These are phyloP conservation scores for Xylaria nigripes DNA, from an alignment of 495 filamentous ascomycete genomes.

Conservation along the genomic window DNA sequence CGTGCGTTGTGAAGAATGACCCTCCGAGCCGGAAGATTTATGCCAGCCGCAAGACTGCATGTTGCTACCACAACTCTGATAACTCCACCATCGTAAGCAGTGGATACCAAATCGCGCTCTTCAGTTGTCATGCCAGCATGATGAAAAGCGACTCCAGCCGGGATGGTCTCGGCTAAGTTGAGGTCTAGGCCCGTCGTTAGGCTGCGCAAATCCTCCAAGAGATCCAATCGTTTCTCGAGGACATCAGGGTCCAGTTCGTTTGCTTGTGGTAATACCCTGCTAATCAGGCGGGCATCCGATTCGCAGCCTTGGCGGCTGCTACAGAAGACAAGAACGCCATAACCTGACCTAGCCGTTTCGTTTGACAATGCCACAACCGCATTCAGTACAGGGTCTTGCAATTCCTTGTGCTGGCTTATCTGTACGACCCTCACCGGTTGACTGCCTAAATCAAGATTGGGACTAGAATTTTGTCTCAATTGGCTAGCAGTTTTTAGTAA, in stretches of 20 bases:
- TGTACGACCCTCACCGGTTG: slow-evolving; percentile 44
- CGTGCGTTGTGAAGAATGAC: slow-evolving; percentile 72
- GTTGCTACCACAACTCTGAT: slow-evolving; percentile 72
- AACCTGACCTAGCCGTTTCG: slow-evolving; percentile 58
- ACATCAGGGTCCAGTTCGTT: slow-evolving; percentile 38
- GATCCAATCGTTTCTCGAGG: slow-evolving; percentile 52
- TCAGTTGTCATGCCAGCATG: slow-evolving; percentile 75
- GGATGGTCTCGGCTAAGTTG: slow-evolving; percentile 55
- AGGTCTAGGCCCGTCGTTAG: slow-evolving; percentile 60
- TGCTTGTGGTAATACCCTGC: slow-evolving; percentile 49
- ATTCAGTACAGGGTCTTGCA: slow-evolving; percentile 58
- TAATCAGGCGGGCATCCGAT: slow-evolving; percentile 54
- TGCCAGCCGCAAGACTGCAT: slow-evolving; percentile 76
- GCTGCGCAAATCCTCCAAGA: slow-evolving; percentile 61
- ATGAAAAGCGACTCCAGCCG: slow-evolving; percentile 67
- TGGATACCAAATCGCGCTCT: slow-evolving; percentile 67
- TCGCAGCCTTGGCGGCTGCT: slow-evolving; percentile 59
- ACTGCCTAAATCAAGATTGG: slow-evolving; percentile 24
- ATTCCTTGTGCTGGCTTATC: slow-evolving; percentile 49
- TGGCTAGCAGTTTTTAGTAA: slow-evolving; percentile 56
- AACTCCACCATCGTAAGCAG: slow-evolving; percentile 61
- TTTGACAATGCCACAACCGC: slow-evolving; percentile 60
- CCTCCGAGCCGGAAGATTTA: slow-evolving; percentile 66
- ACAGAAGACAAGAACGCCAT: slow-evolving; percentile 70
- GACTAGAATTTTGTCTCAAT: slow-evolving; percentile 33